Percentiles rank a stretch among this genome's conserved stretches.
Evolutionary conservation across 257 asterid genomes (phyloP).

Genomic region (Lavandula angustifolia): DNA sequence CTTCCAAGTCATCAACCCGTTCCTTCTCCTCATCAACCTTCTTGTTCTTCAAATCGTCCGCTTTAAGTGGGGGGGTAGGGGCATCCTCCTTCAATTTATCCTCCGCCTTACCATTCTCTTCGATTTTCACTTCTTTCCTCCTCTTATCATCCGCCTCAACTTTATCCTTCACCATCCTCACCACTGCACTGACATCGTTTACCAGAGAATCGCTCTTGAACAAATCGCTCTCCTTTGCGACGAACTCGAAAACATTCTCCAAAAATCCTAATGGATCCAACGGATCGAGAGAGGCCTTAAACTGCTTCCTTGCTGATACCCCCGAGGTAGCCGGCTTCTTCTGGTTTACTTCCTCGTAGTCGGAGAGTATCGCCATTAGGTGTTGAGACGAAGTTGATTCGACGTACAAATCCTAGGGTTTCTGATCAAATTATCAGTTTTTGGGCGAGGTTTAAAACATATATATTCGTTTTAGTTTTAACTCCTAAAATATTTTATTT

Average conservation of each 20-base stretch:
- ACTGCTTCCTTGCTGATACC: slow-evolving; percentile 41
- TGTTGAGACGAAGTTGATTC: slow-evolving; percentile 15
- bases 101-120: slow-evolving; percentile 26
- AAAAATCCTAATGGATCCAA: slow-evolving; percentile 71
- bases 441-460: slow-evolving; percentile 4
- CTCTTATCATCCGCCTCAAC: slow-evolving; percentile 53
- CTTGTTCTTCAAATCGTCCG: slow-evolving; percentile 3
- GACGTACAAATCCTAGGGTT: slow-evolving; percentile 3
- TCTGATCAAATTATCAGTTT: slow-evolving; percentile 8
- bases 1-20: slow-evolving; percentile 35
- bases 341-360: slow-evolving; percentile 44
- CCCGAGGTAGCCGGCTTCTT: slow-evolving; percentile 33
- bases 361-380: slow-evolving; percentile 55
- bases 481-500: too few relatives aligned
- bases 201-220: slow-evolving; percentile 61
- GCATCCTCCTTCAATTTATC: slow-evolving; percentile 7
- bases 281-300: slow-evolving; percentile 58
- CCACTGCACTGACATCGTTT: slow-evolving; percentile 64
- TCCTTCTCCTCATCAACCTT: slow-evolving; percentile 29
- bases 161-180: slow-evolving; percentile 64
- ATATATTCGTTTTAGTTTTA: too few relatives aligned
- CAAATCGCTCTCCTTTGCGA: slow-evolving; percentile 64
- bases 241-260: slow-evolving; percentile 63
- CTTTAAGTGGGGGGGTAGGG: slow-evolving; percentile 24
- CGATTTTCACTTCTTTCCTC: slow-evolving; percentile 44